phyloP scores from a whole-genome alignment of 2,329 filamentous ascomycete genomes.

The Capronia coronata region DNA sequence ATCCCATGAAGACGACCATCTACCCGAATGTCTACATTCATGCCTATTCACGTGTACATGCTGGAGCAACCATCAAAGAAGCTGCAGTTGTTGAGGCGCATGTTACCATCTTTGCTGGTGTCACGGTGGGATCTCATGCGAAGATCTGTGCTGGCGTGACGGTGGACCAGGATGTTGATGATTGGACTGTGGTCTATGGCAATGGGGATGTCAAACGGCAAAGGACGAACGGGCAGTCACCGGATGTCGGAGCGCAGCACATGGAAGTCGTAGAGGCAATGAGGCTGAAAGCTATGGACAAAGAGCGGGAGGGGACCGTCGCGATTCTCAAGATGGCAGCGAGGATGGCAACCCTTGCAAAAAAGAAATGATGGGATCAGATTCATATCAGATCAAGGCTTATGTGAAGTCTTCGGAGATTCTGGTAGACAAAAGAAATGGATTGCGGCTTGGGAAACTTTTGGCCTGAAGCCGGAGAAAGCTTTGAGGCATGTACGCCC shows the following conservation, averaged over 20 bases:
- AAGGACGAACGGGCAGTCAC: constrained; percentile 27
- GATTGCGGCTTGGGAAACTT: too few relatives aligned
- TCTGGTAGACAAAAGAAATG: too few relatives aligned
- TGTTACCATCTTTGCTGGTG: constrained; percentile 34
- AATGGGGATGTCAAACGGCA: constrained; percentile 37
- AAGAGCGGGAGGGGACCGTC: constrained; percentile 24
- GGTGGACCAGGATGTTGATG: constrained; percentile 51
- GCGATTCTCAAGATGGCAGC: constrained; percentile 18
- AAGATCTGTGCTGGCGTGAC: constrained; percentile 61
- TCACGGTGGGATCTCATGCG: constrained; percentile 50
- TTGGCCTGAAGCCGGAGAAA: too few relatives aligned
- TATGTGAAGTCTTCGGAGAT: too few relatives aligned
- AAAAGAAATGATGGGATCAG: constrained; percentile 19
- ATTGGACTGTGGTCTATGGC: constrained; percentile 65
- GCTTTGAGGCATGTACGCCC: too few relatives aligned
- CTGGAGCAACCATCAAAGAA: constrained; percentile 38
- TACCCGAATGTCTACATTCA: constrained; percentile 38
- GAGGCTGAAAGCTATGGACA: constrained; percentile 56
- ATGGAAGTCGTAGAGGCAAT: constrained; percentile 47
- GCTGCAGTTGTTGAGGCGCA: constrained; percentile 42
- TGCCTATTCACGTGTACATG: constrained; percentile 34
- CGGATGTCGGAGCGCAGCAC: too few relatives aligned
- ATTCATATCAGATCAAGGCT: too few relatives aligned
- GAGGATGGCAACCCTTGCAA: constrained; percentile 24
- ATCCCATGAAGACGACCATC: constrained; percentile 31